Conservation (phyloP, 768 basidiomycete species). For the Basidioascus undulatus region DNA sequence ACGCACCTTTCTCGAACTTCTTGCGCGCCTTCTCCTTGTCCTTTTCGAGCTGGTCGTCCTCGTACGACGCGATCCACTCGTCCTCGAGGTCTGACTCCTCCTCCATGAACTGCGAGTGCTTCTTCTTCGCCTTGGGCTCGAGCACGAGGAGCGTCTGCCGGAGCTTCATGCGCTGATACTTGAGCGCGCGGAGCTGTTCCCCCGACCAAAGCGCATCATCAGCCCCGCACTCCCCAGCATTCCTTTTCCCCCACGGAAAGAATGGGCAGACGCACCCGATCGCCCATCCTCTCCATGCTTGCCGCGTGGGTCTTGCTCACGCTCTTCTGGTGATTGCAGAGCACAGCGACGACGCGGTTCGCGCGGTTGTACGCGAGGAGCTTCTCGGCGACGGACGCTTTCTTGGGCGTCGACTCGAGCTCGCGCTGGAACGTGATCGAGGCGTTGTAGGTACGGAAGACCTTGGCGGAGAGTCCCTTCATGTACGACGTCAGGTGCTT, state of each 20-base stretch:
- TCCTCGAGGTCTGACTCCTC: constrained; percentile 89
- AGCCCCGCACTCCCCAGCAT: background rate
- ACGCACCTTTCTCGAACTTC: constrained; percentile 70
- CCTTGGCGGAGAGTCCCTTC: constrained; percentile 95
- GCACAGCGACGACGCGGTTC: constrained; percentile 84
- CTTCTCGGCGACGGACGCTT: constrained; percentile 75
- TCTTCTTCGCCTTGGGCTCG: constrained; percentile 60
- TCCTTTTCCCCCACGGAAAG: background rate
- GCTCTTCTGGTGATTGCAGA: constrained; percentile 96
- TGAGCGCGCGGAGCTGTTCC: constrained; percentile 54
- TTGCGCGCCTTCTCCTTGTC: constrained; percentile 53
- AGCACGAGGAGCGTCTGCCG: constrained; percentile 61
- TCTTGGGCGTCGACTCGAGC: constrained; percentile 44
- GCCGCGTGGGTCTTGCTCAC: constrained; percentile 80
- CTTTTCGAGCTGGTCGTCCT: constrained; percentile 49
- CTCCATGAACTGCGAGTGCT: constrained; percentile 30
- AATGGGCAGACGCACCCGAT: constrained; percentile 37
- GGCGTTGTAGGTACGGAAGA: constrained; percentile 99
- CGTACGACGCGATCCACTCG: constrained; percentile 61
- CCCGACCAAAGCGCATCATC: background rate
- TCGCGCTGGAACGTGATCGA: constrained; percentile 86
- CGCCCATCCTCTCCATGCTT: constrained; percentile 78
- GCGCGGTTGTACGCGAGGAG: constrained; percentile 91
- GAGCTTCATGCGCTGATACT: constrained; percentile 93
- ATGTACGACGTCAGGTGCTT: constrained; percentile 81